Base-by-base conservation (phyloP, 805 yeast species). In the Sungouiozyma intestinalis region DNA sequence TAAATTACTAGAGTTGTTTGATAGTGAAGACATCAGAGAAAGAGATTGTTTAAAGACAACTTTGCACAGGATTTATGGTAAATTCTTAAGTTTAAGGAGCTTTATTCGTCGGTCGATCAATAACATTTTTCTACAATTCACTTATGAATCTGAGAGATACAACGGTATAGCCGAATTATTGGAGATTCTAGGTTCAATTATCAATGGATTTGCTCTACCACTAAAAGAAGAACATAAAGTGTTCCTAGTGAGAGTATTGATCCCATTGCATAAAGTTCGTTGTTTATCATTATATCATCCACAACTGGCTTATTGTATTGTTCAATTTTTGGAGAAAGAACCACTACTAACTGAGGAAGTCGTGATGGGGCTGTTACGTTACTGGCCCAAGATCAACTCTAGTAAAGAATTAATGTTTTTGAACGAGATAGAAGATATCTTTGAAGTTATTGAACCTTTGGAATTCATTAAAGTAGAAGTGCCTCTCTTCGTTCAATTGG, bases 151-250 rank as follows among this genome's bases (percentile, higher is more conserved):
- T 11, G 95, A 85, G 56, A 73, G 95, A 54, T 92, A 90, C 63
- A 90, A 92, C 60, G 98, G 98, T 50, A 79, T 92, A 45, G 94
- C 94, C 8, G 98, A 92, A 67, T 72, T 92, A 47, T 72, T 92
- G 50, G 98, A 92, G 65, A 92, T 92, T 44, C 73, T 92, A 49
- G 98, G 98, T 7, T 83, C 95, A 16, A 92, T 92, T 55, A 92
- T 92, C 58, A 92, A 92, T 64, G 98, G 98, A 13, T 92, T 92
- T 69, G 98, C 98, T 2, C 71, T 92, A 48, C 98, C 98, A 4
- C 73, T 92, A 54, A 92, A 92, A 60, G 97, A 92, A 54, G 98
- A 92, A 63, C 98, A 92, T 65, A 92, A 92, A 64, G 78, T 85
- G 13, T 92, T 92, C 54, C 66, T 92, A 48, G 78, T 85, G 29